Percentiles rank a stretch among this genome's conserved stretches.
Conservation (phyloP, 495 filamentous ascomycete genomes). For the Annulohypoxylon stygium region DNA sequence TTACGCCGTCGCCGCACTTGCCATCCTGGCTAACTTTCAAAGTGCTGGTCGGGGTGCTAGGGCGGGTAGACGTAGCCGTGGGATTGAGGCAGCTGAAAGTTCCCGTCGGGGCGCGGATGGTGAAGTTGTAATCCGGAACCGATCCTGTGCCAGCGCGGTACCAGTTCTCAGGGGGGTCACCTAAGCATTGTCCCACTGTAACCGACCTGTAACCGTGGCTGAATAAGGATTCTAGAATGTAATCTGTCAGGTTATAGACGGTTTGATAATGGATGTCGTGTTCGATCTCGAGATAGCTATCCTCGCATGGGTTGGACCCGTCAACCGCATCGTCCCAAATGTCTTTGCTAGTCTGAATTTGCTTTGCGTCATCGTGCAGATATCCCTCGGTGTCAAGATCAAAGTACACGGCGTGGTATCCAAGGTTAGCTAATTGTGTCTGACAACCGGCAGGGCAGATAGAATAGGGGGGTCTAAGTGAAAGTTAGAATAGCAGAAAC, state of each 20-base stretch:
- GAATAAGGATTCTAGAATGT: constrained; percentile 73
- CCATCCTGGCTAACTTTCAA: constrained; percentile 62
- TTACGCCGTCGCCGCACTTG: constrained; percentile 64
- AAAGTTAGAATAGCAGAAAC: constrained; percentile 33
- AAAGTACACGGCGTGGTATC: constrained; percentile 82
- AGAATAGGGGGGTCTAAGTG: constrained; percentile 76
- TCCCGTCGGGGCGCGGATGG: constrained; percentile 43
- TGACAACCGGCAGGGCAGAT: constrained; percentile 74
- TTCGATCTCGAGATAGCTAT: constrained; percentile 75
- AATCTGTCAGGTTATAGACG: constrained; percentile 80
- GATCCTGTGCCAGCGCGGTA: constrained; percentile 63
- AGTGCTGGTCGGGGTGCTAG: constrained; percentile 47
- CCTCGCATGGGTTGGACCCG: constrained; percentile 56
- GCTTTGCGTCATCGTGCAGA: constrained; percentile 67
- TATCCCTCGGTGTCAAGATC: constrained; percentile 87
- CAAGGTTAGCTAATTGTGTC: constrained; percentile 70
- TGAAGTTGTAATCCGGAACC: constrained; percentile 46
- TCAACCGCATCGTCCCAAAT: constrained; percentile 73
- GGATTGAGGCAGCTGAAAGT: constrained; percentile 44
- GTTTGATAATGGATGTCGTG: constrained; percentile 86
- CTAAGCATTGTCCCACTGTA: constrained; percentile 81
- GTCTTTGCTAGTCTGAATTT: constrained; percentile 79
- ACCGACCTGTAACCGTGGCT: constrained; percentile 72
- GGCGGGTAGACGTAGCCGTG: constrained; percentile 32
- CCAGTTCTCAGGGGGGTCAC: constrained; percentile 78